Conservation (phyloP, 805 yeast species). For the Metschnikowia henanensis region DNA sequence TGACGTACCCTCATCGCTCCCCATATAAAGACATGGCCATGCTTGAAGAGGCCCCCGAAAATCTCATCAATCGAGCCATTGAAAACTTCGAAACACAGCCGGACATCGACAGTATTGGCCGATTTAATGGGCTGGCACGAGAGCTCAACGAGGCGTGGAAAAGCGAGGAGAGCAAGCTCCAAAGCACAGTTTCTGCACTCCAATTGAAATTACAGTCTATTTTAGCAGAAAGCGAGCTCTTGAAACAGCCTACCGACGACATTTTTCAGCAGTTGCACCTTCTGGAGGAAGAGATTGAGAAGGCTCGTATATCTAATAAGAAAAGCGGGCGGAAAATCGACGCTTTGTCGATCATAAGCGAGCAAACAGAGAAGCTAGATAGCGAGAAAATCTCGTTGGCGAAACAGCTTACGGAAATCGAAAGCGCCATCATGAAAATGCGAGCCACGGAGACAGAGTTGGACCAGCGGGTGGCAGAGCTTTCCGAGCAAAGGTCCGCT, state of each 20-base stretch:
- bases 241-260: slow-evolving; percentile 24
- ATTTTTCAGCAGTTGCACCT: slow-evolving; percentile 21
- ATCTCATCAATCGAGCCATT: slow-evolving; percentile 40
- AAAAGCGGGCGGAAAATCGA: slow-evolving; percentile 10
- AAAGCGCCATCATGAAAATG: slow-evolving; percentile 37
- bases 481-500: slow-evolving; percentile 30
- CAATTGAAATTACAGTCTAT: slow-evolving; percentile 17
- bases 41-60: slow-evolving; percentile 35
- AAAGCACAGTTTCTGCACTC: slow-evolving; percentile 13
- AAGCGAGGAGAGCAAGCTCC: slow-evolving; percentile 20
- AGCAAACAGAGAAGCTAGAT: slow-evolving; percentile 38
- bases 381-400: slow-evolving; percentile 51
- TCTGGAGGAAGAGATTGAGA: slow-evolving; percentile 24
- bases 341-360: slow-evolving; percentile 27
- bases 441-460: slow-evolving; percentile 36
- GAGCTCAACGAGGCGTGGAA: slow-evolving; percentile 30
- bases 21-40: slow-evolving; percentile 19
- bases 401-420: slow-evolving; percentile 51
- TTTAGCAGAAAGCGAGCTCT: slow-evolving; percentile 19
- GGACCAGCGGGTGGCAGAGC: slow-evolving; percentile 35
- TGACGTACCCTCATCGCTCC: no score
- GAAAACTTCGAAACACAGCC: slow-evolving; percentile 53
- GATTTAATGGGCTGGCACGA: slow-evolving; percentile 40
- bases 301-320: slow-evolving; percentile 2
- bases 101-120: slow-evolving; percentile 46